Percentiles rank a stretch among this genome's conserved stretches.
Evolutionary conservation across 2,329 filamentous ascomycete genomes (phyloP).

Genomic region (Diplodia seriata): DNA sequence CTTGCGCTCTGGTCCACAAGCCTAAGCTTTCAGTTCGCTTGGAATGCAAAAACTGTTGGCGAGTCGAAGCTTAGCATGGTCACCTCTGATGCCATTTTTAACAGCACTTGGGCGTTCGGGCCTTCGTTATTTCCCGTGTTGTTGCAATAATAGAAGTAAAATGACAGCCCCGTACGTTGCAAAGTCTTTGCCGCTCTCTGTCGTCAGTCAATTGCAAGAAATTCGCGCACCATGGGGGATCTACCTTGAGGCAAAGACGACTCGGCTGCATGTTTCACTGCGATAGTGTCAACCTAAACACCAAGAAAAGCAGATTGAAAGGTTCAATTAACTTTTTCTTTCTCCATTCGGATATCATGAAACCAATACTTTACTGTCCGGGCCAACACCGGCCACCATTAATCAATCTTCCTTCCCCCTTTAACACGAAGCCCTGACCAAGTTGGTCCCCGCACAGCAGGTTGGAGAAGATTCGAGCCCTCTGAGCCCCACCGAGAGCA

Average conservation of each 20-base stretch:
- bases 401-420: neutral
- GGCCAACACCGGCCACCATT: neutral
- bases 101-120: neutral
- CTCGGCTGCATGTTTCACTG: too few relatives aligned
- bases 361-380: neutral
- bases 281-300: neutral
- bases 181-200: constrained; percentile 2
- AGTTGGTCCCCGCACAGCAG: too few relatives aligned
- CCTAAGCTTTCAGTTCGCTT: neutral
- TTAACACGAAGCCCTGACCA: neutral
- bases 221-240: too few relatives aligned
- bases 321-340: neutral
- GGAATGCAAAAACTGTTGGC: neutral
- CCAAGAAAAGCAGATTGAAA: neutral
- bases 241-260: neutral
- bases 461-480: too few relatives aligned
- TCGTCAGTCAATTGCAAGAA: neutral
- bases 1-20: neutral
- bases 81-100: neutral
- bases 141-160: neutral
- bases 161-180: neutral
- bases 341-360: constrained; percentile 3
- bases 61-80: neutral
- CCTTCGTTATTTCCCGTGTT: neutral
- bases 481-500: too few relatives aligned